Evolutionary conservation across 306 rosid genomes (phyloP).

Genomic region (Castanea mollissima): DNA sequence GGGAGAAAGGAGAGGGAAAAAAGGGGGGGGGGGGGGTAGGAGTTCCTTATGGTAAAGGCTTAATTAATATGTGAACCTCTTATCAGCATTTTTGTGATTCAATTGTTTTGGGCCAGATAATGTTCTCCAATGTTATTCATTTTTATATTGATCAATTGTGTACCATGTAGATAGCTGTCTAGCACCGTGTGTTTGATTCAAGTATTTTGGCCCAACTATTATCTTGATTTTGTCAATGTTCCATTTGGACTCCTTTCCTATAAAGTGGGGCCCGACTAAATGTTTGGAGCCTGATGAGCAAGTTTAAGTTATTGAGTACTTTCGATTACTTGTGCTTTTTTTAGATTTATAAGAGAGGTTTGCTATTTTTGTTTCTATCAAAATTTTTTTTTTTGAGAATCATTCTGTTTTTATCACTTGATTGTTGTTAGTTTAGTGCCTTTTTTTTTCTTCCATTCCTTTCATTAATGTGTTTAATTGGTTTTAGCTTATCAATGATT

Average conservation of each 20-base stretch:
- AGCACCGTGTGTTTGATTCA: neutral
- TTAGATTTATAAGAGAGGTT: neutral
- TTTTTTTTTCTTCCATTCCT: neutral
- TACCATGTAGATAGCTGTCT: neutral
- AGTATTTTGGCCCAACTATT: neutral
- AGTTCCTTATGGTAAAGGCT: neutral
- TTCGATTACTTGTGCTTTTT: neutral
- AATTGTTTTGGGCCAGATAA: neutral
- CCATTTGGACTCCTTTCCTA: neutral
- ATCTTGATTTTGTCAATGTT: neutral
- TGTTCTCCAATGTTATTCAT: neutral
- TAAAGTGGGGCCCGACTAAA: neutral
- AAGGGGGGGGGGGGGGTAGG: no score
- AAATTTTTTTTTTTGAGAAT: no score
- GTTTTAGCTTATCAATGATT: slow-evolving; percentile 6
- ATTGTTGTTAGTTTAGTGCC: slow-evolving; percentile 4
- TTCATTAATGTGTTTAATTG: neutral
- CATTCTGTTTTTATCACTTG: neutral
- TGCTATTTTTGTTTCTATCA: no score
- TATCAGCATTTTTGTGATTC: no score
- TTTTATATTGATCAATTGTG: neutral
- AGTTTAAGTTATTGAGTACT: neutral
- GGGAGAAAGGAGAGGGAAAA: neutral
- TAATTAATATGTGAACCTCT: neutral
- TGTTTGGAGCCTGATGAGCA: neutral